phyloP scores from a whole-genome alignment of 2,329 filamentous ascomycete species.

The Aspergillus pseudotamarii region DNA sequence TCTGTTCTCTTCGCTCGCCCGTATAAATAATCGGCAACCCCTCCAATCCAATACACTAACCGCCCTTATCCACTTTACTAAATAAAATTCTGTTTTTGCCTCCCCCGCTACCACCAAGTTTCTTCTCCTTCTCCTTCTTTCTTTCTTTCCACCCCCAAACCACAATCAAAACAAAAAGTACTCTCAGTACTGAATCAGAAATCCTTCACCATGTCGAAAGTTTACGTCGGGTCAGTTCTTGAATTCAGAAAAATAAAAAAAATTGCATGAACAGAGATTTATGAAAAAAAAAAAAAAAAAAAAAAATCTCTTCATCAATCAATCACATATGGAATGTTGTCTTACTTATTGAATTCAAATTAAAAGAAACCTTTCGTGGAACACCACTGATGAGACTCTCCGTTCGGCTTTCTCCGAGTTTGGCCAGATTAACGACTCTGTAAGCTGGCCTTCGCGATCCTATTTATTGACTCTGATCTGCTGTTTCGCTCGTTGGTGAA shows the following conservation, averaged over 20 bases:
- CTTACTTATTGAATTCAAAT: neutral
- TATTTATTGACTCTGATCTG: neutral
- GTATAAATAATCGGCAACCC: neutral
- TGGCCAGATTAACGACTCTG: neutral
- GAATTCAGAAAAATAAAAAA: neutral
- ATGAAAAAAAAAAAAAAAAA: neutral
- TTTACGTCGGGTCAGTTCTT: neutral
- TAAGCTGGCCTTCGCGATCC: neutral
- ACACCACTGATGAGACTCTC: neutral
- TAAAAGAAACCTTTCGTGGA: neutral
- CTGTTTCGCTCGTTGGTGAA: neutral
- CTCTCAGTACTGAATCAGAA: neutral
- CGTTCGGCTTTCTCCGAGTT: rapidly evolving
- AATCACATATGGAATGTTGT: neutral
- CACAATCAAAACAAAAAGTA: neutral
- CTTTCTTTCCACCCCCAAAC: neutral
- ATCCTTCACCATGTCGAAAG: neutral
- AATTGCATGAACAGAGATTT: neutral
- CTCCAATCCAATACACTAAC: neutral
- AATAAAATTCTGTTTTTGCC: neutral
- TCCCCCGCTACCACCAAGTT: neutral
- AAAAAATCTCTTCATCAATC: neutral
- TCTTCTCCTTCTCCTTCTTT: neutral
- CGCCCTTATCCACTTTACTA: neutral
- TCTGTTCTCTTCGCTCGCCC: neutral